Evolutionary conservation across 306 rosid genomes (phyloP).

Genomic region (Quillaja saponaria): DNA sequence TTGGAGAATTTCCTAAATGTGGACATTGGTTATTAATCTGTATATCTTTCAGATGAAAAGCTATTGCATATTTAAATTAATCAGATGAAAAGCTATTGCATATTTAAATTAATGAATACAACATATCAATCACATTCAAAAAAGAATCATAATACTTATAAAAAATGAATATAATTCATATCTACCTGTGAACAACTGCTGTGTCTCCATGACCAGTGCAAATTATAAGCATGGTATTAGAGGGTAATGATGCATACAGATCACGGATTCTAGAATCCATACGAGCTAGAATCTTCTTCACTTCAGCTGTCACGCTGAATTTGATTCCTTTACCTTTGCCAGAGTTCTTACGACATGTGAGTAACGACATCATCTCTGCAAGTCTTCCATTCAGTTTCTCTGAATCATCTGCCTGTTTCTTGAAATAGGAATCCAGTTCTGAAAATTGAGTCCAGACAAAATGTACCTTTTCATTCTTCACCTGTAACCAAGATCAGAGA

Average conservation of each 20-base stretch:
- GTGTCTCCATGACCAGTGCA: conserved; percentile 98
- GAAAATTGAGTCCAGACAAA: conserved; percentile 95
- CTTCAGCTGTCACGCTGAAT: conserved; percentile 47
- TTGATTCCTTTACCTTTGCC: conserved; percentile 51
- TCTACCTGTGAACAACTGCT: conserved; percentile 83
- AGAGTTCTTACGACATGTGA: conserved; percentile 58
- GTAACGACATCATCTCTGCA: conserved; percentile 80
- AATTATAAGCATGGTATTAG: conserved; percentile 81
- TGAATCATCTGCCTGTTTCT: conserved; percentile 72
- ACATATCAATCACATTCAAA: too few relatives aligned
- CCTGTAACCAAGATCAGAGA: conserved; percentile 63
- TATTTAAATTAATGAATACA: too few relatives aligned
- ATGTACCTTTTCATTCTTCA: conserved; percentile 76
- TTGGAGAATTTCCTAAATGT: background rate
- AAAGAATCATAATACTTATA: background rate
- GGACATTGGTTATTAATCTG: too few relatives aligned
- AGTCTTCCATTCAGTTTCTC: conserved; percentile 70
- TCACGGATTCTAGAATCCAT: conserved; percentile 65
- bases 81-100: background rate
- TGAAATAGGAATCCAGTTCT: conserved; percentile 68
- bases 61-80: too few relatives aligned
- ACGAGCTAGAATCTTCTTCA: conserved; percentile 68
- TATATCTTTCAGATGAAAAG: background rate
- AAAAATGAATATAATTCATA: background rate
- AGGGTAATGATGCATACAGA: conserved; percentile 60